These are phyloP conservation scores for Talaromyces ruber DNA, from an alignment of 495 filamentous ascomycete species.

Conservation along the genomic window DNA sequence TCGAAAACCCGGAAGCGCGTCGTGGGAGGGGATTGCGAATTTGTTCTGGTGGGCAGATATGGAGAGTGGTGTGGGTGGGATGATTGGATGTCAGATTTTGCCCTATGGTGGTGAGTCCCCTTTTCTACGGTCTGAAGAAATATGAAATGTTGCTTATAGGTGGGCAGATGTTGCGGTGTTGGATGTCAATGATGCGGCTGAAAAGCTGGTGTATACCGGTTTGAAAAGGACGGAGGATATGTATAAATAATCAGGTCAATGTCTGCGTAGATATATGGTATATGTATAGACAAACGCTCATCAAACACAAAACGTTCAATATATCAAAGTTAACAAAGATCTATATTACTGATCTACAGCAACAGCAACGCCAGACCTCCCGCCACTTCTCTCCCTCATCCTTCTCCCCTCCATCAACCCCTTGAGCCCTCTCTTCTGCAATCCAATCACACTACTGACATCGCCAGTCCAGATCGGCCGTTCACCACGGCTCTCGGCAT, in stretches of 20 bases:
- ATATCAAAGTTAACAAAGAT: neutral
- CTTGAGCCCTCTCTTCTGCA: slow-evolving; percentile 88
- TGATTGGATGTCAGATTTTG: slow-evolving; percentile 49
- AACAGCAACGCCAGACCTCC: neutral
- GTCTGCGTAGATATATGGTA: neutral
- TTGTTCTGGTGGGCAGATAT: slow-evolving; percentile 55
- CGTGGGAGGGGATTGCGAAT: slow-evolving; percentile 55
- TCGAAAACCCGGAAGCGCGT: slow-evolving; percentile 34
- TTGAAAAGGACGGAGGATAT: neutral
- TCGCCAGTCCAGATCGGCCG: slow-evolving; percentile 73
- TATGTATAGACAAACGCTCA: neutral
- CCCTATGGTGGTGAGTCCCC: slow-evolving; percentile 34
- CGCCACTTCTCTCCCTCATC: slow-evolving; percentile 59
- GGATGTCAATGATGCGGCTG: slow-evolving; percentile 1
- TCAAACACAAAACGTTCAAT: neutral
- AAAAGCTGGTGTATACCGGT: slow-evolving; percentile 1
- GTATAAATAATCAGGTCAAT: neutral
- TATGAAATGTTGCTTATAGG: too few relatives aligned
- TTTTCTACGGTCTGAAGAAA: too few relatives aligned
- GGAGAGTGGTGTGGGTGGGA: slow-evolving; percentile 48
- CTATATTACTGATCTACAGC: slow-evolving; percentile 1
- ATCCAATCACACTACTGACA: slow-evolving; percentile 84
- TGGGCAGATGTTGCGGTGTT: slow-evolving; percentile 1
- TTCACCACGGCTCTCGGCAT: slow-evolving; percentile 19
- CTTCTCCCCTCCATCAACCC: slow-evolving; percentile 93